Evolutionary conservation across 352 stramenopile species (phyloP).

Genomic region (Phytophthora palmivora): DNA sequence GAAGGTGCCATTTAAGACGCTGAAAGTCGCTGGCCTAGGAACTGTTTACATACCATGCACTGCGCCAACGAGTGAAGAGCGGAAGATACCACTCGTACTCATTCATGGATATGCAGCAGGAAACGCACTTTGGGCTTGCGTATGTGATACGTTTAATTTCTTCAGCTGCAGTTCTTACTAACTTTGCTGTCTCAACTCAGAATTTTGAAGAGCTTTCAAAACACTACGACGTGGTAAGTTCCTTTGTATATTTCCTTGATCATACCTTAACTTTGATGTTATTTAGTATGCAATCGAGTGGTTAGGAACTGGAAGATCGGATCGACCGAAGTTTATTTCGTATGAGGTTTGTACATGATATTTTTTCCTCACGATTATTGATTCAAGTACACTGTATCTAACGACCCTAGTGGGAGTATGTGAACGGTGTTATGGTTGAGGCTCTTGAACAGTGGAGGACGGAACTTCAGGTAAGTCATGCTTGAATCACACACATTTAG

Average conservation of each 20-base stretch:
- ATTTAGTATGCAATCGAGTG: constrained; percentile 75
- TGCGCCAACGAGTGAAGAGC: constrained; percentile 11
- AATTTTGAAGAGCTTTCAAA: constrained; percentile 69
- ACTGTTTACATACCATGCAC: constrained; percentile 70
- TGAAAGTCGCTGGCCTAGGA: constrained; percentile 65
- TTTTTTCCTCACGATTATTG: not conserved
- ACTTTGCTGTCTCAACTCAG: constrained; percentile 30
- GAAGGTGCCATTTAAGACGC: constrained; percentile 46
- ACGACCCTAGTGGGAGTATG: constrained; percentile 52
- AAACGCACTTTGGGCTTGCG: constrained; percentile 75
- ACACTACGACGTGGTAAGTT: constrained; percentile 58
- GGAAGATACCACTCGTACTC: constrained; percentile 51
- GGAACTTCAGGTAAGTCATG: constrained; percentile 46
- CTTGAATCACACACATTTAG: not conserved
- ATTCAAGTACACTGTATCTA: not conserved
- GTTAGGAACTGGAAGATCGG: constrained; percentile 65
- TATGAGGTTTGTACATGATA: constrained; percentile 48
- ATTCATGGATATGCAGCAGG: constrained; percentile 69
- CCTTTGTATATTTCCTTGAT: not conserved
- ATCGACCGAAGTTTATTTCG: constrained; percentile 62
- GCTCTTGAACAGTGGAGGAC: constrained; percentile 69
- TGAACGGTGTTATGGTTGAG: constrained; percentile 65
- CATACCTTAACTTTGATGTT: not conserved
- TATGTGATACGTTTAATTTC: constrained; percentile 46
- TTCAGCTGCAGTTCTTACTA: constrained; percentile 1